Evolutionary conservation across 1,139 yeast genomes (phyloP), one percentile per base, ranked within the genome.

Genomic region (Pichia sp.): DNA sequence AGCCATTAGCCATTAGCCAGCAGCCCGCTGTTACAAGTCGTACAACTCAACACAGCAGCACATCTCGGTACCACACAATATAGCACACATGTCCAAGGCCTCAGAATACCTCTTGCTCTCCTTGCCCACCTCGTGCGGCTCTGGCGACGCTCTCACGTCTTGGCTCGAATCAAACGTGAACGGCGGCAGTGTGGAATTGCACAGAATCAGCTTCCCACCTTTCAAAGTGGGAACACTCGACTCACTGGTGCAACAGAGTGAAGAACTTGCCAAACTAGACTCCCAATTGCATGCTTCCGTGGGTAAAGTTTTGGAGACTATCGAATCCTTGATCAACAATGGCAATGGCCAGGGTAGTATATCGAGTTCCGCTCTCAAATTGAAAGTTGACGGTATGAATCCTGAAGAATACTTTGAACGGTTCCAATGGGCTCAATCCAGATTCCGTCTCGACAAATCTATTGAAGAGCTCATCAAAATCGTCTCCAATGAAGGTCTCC

Each of bases 221-320:
- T 88, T 91, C 61, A 93, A 91, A 61, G 85, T 91, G 48, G 97
- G 97, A 24, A 88, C 97, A 4, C 71, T 91, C 55, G 99, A 93
- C 62, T 80, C 88, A 27, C 70, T 91, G 44, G 94, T 91, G 37
- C 78, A 81, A 52, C 91, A 87, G 60, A 78, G 91, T 56, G 98
- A 93, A 52, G 97, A 88, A 55, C 69, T 93, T 43, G 66, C 74
- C 33, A 87, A 86, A 58, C 64, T 81, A 39, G 99, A 91, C 60
- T 64, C 66, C 20, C 94, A 85, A 59, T 70, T 88, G 54, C 73
- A 71, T 34, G 63, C 69, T 12, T 72, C 93, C 7, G 76, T 87
- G 22, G 56, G 67, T 27, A 93, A 93, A 60, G 75, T 83, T 19
- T 69, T 81, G 39, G 99, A 91, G 48, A 74, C 85, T 21, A 66